phyloP scores from a whole-genome alignment of 208 protist species.

The Acanthamoeba triangularis region DNA sequence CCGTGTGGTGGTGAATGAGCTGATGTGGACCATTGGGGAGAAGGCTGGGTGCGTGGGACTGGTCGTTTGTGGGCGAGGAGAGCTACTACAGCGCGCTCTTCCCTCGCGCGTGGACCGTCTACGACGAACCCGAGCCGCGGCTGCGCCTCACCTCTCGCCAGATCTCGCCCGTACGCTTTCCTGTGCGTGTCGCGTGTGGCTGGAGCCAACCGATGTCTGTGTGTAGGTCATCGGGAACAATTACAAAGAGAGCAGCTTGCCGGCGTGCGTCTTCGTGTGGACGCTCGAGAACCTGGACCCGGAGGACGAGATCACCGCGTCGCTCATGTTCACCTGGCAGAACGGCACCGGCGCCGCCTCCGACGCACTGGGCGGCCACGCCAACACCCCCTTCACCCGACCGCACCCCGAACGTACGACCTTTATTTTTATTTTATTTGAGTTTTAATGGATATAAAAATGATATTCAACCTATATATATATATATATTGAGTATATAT shows the following conservation, averaged over 20 bases:
- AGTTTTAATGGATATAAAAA: too few relatives aligned
- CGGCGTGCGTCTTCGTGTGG: slow-evolving; percentile 85
- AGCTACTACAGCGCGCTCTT: slow-evolving; percentile 80
- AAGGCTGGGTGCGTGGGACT: slow-evolving; percentile 80
- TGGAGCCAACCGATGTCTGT: background rate
- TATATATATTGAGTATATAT: background rate
- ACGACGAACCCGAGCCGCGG: slow-evolving; percentile 81
- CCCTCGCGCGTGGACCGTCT: slow-evolving; percentile 85
- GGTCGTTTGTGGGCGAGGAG: slow-evolving; percentile 77
- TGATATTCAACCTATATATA: too few relatives aligned
- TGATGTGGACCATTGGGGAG: background rate
- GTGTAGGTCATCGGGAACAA: slow-evolving; percentile 85
- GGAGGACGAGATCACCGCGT: slow-evolving; percentile 73
- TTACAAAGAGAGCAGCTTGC: slow-evolving; percentile 87
- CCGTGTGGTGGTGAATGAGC: background rate
- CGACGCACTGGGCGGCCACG: slow-evolving; percentile 79
- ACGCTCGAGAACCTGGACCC: slow-evolving; percentile 81
- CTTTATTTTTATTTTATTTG: background rate
- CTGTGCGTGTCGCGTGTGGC: background rate
- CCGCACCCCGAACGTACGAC: slow-evolving; percentile 46
- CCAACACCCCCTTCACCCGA: slow-evolving; percentile 64
- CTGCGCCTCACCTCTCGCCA: slow-evolving; percentile 85
- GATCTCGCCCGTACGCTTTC: slow-evolving; percentile 83
- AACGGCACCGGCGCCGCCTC: slow-evolving; percentile 78
- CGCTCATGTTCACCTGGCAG: slow-evolving; percentile 90